A percentile compares a stretch with the other conserved stretches of the same genome.
These are phyloP conservation scores for Aurifilum marmelostoma DNA, from an alignment of 2,329 filamentous ascomycete genomes.

Conservation along the genomic window DNA sequence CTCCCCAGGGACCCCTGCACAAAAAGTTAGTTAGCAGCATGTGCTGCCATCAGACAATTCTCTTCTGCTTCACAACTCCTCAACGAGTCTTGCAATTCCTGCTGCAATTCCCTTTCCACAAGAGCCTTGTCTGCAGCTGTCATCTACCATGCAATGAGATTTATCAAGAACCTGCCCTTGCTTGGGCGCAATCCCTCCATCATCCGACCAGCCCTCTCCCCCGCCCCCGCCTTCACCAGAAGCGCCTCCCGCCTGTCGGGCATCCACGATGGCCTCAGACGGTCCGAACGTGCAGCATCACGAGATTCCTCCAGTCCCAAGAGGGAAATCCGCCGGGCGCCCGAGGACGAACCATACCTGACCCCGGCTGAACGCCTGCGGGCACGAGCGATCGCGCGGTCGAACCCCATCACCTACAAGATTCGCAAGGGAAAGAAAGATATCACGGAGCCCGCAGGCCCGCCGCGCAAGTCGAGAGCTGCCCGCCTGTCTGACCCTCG, in stretches of 20 bases:
- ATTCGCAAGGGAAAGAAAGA: constrained; percentile 57
- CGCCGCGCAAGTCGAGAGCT: constrained; percentile 19
- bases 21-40: constrained; percentile 11
- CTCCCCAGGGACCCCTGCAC: constrained; percentile 15
- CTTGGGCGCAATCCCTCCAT: constrained; percentile 20
- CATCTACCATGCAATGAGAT: constrained; percentile 27
- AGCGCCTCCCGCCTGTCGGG: constrained; percentile 64
- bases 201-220: constrained; percentile 14
- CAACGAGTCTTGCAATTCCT: neutral
- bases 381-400: constrained; percentile 30
- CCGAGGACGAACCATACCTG: constrained; percentile 23
- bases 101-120: neutral
- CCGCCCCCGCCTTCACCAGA: constrained; percentile 36
- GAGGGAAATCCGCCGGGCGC: constrained; percentile 21
- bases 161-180: constrained; percentile 24
- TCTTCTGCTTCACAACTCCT: neutral
- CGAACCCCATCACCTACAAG: constrained; percentile 33
- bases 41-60: neutral
- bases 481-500: constrained; percentile 54
- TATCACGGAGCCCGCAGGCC: constrained; percentile 46
- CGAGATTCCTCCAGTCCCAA: constrained; percentile 37
- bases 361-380: constrained; percentile 35
- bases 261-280: constrained; percentile 68
- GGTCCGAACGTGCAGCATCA: constrained; percentile 40
- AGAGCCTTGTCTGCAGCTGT: neutral